phyloP scores from a whole-genome alignment of 108 stramenopile genomes.

The Cyclotella choctawhatcheeana region DNA sequence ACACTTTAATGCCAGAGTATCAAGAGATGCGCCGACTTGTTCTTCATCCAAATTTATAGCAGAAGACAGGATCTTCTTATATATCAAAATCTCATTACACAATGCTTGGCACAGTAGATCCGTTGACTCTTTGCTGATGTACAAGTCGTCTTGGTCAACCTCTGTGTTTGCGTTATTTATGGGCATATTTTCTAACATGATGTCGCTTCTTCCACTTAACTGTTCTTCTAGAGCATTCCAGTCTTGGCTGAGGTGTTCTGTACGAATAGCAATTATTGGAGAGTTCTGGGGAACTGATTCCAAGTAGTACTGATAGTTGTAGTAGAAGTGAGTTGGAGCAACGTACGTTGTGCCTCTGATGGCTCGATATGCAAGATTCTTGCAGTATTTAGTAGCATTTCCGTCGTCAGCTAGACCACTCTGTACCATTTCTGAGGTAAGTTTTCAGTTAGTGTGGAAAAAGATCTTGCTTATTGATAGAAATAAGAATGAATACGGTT shows the following conservation, averaged over 20 bases:
- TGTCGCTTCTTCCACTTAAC: conserved; percentile 30
- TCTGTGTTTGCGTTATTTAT: conserved; percentile 11
- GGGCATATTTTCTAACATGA: conserved; percentile 13
- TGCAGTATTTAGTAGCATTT: not conserved
- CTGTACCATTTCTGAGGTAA: conserved; percentile 23
- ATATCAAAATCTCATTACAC: conserved; percentile 55
- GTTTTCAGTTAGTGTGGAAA: not conserved
- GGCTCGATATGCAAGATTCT: conserved; percentile 3
- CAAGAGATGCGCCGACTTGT: conserved; percentile 23
- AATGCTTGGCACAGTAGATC: conserved; percentile 36
- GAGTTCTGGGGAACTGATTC: conserved; percentile 20
- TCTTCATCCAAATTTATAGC: conserved; percentile 41
- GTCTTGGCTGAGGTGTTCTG: conserved; percentile 43
- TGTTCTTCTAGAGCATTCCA: conserved; percentile 35
- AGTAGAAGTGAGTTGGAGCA: conserved; percentile 19
- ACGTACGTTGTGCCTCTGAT: conserved; percentile 5
- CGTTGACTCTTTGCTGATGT: conserved; percentile 31
- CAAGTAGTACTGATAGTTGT: conserved; percentile 41
- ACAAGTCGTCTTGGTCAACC: conserved; percentile 28
- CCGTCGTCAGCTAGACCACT: conserved; percentile 10
- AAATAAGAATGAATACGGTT: not conserved
- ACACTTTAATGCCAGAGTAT: conserved; percentile 29
- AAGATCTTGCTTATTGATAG: not conserved
- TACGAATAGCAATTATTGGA: conserved; percentile 39
- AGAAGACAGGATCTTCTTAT: conserved; percentile 34